Percentiles rank a stretch among this genome's conserved stretches.
Conservation (phyloP, 345 rosid genomes). For the Eucalyptus sp. region DNA sequence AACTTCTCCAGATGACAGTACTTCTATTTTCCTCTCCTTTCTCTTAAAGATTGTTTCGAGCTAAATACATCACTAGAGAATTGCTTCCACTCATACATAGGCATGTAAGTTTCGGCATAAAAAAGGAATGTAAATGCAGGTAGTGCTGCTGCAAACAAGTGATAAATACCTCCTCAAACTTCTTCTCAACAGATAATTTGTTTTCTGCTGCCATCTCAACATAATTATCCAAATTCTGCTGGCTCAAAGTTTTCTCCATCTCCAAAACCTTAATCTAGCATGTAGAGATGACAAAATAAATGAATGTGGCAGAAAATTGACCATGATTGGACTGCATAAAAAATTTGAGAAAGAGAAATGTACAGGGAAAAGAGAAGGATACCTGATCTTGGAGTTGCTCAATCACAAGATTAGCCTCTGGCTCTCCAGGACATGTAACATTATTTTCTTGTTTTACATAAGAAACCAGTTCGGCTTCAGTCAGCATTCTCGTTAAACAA, state of each 20-base stretch:
- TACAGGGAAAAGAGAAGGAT: constrained; percentile 1
- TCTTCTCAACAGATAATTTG: constrained; percentile 37
- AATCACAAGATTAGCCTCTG: constrained; percentile 56
- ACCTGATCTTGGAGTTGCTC: constrained; percentile 94
- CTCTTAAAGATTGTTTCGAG: not conserved
- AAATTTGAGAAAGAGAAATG: not conserved
- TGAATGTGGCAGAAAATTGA: not conserved
- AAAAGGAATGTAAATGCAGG: not conserved
- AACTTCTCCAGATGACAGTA: not conserved
- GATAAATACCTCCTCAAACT: constrained; percentile 56
- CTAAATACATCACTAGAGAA: not conserved
- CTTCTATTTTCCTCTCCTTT: not conserved
- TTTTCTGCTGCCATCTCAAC: constrained; percentile 49
- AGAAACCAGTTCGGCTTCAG: constrained; percentile 13
- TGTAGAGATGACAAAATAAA: not conserved
- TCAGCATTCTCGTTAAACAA: constrained; percentile 42
- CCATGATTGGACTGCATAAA: not conserved
- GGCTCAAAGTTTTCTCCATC: constrained; percentile 55
- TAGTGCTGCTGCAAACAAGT: not conserved
- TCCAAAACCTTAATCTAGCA: constrained; percentile 58
- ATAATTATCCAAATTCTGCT: constrained; percentile 48
- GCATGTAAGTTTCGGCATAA: not conserved
- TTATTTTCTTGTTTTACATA: constrained; percentile 8
- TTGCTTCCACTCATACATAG: not conserved
- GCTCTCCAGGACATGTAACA: constrained; percentile 30